Evolutionary conservation across 2,329 filamentous ascomycete species (phyloP).

Genomic region (Berkeleyomyces rouxiae): DNA sequence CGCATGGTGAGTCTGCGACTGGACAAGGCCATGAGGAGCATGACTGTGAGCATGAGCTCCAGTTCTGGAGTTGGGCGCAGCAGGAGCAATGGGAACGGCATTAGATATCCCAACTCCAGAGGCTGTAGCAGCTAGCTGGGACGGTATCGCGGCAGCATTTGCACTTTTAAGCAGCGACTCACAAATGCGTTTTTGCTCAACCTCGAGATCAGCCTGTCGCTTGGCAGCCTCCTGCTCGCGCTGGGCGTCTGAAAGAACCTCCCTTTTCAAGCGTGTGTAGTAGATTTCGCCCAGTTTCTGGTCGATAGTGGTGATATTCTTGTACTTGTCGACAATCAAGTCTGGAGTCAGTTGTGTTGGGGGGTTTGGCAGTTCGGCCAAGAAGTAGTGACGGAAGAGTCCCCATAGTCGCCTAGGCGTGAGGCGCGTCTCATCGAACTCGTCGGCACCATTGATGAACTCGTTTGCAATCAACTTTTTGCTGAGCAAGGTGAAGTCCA

Average conservation of each 20-base stretch:
- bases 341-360: constrained; percentile 9
- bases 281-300: constrained; percentile 10
- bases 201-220: constrained; percentile 5
- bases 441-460: constrained; percentile 50
- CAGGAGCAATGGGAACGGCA: constrained; percentile 8
- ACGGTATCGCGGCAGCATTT: not conserved
- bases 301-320: constrained; percentile 11
- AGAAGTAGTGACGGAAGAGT: constrained; percentile 60
- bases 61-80: not conserved
- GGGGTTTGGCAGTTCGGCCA: constrained; percentile 42
- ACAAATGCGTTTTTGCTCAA: constrained; percentile 9
- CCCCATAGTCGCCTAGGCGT: constrained; percentile 62
- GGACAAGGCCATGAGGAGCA: not conserved
- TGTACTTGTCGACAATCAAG: constrained; percentile 6
- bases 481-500: constrained; percentile 56
- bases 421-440: constrained; percentile 59
- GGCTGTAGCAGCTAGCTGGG: constrained; percentile 7
- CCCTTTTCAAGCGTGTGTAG: constrained; percentile 11
- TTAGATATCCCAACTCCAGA: constrained; percentile 6
- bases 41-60: not conserved
- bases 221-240: constrained; percentile 6
- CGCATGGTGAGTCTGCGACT: not conserved
- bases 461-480: constrained; percentile 57
- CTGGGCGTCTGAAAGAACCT: constrained; percentile 10
- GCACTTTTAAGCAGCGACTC: constrained; percentile 7